Base-by-base conservation (phyloP, 164 flowering plant species). In the Echeveria elegans region DNA sequence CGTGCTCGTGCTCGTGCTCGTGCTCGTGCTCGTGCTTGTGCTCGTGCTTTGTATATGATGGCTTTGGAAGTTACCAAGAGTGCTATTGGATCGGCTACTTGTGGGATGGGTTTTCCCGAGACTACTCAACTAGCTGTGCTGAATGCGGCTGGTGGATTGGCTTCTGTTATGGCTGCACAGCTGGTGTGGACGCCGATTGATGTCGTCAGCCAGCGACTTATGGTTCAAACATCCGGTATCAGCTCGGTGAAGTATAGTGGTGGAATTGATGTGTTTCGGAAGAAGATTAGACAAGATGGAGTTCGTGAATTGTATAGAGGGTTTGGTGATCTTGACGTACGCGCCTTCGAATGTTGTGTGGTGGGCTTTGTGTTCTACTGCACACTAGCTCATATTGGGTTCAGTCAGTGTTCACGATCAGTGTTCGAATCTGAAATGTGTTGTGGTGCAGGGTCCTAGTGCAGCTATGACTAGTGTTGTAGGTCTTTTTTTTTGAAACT, bases 391-490 rank as follows among this genome's bases (percentile, higher is more conserved):
- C 9, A 76, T 87, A 10, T 5, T 36, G 38, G 47, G 47, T 21
- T 87, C 90, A 90, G 78, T 80, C 29, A 77, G 81, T 10, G 2
- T 82, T 45, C 79, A 85, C 19, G 77, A 77, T 64, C 73, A 77
- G 6, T 79, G 78, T 74, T 77, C 82, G 12, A 83, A 72, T 43
- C 15, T 43, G 75, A 74, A 84, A 0, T 68, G 74, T 24, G 70
- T 85, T 77, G 92, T 79, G 0, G 90, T 88, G 59, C 95, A 90
- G 64, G 89, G 88, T 11, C 1, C 83, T 64, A 84, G 97, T 72
- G 95, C 95, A 1, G 85, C 88, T 2, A 75, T 88, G 88, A 95
- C 97, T 0, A 83, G 97, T 63, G 97, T 92, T 5, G 80, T 83
- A 29, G n/a, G n/a, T n/a, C n/a, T n/a, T n/a, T n/a, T n/a, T n/a